Evolutionary conservation across 2,329 filamentous ascomycete genomes (phyloP).

Genomic region (Metarhizium brunneum): DNA sequence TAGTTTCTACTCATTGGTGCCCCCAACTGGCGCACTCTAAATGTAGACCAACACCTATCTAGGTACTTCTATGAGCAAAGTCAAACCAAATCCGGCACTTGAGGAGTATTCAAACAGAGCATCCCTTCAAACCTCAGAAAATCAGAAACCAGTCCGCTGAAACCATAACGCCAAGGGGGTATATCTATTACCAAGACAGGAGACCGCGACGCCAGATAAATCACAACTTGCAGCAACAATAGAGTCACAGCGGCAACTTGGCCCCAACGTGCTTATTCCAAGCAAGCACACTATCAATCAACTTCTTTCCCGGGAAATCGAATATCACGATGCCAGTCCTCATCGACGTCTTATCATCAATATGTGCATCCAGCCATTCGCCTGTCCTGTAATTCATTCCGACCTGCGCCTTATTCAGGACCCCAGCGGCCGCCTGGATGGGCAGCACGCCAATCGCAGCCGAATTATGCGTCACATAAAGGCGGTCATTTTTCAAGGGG

Average conservation of each 20-base stretch:
- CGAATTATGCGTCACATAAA: constrained; percentile 37
- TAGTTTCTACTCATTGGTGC: too few relatives aligned
- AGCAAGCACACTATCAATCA: constrained; percentile 31
- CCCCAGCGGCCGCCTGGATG: constrained; percentile 39
- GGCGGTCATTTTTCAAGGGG: constrained; percentile 22
- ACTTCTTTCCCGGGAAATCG: constrained; percentile 35
- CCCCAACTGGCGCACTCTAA: too few relatives aligned
- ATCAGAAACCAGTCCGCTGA: not conserved
- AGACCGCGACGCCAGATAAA: not conserved
- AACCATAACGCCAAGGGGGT: not conserved
- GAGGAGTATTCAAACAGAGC: too few relatives aligned
- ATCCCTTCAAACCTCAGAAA: not conserved
- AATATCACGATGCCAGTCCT: constrained; percentile 36
- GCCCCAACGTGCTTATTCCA: constrained; percentile 22
- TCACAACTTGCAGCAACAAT: not conserved
- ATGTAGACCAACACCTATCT: too few relatives aligned
- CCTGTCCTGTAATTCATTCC: constrained; percentile 42
- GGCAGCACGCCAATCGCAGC: constrained; percentile 39
- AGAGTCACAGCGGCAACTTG: not conserved
- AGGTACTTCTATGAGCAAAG: too few relatives aligned
- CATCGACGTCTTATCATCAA: constrained; percentile 15
- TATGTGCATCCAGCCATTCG: constrained; percentile 28
- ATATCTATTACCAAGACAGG: not conserved
- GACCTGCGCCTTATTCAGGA: constrained; percentile 26
- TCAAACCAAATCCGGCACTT: too few relatives aligned